phyloP scores from a whole-genome alignment of 2,329 filamentous ascomycete genomes.

The Scedosporium dehoogii region DNA sequence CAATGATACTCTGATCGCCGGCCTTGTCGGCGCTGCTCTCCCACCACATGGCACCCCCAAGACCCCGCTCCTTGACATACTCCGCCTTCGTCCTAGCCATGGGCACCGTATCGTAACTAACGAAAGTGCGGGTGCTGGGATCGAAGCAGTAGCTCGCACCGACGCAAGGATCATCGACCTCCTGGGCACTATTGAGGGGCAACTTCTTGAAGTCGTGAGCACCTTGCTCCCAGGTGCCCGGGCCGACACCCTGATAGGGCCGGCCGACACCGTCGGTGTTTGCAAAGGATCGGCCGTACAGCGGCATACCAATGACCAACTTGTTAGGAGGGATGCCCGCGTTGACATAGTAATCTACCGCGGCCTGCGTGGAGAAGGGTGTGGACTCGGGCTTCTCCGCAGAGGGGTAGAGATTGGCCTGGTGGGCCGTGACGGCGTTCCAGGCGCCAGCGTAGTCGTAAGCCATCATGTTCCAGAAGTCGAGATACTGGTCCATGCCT shows the following conservation, averaged over 20 bases:
- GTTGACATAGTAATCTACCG: constrained; percentile 59
- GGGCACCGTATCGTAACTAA: constrained; percentile 67
- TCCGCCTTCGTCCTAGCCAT: constrained; percentile 61
- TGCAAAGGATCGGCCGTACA: constrained; percentile 81
- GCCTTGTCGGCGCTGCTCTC: constrained; percentile 71
- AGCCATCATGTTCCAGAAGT: constrained; percentile 78
- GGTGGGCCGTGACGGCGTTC: constrained; percentile 63
- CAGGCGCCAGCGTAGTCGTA: constrained; percentile 84
- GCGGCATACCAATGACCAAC: constrained; percentile 81
- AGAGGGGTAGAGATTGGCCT: constrained; percentile 66
- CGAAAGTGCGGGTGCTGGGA: constrained; percentile 48
- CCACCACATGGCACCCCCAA: constrained; percentile 98
- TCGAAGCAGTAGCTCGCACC: constrained; percentile 75
- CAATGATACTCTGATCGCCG: constrained; percentile 58
- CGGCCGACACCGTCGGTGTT: constrained; percentile 66
- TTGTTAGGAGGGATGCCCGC: constrained; percentile 58
- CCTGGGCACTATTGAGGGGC: constrained; percentile 56
- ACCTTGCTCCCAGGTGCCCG: constrained; percentile 75
- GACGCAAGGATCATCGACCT: constrained; percentile 51
- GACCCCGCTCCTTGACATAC: constrained; percentile 54
- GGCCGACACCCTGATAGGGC: constrained; percentile 61
- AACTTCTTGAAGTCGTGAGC: constrained; percentile 85
- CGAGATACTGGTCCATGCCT: constrained; percentile 55
- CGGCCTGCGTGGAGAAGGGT: constrained; percentile 65
- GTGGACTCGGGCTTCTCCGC: constrained; percentile 50